These are phyloP conservation scores for Dactylellina sp. DNA, from an alignment of 2,329 filamentous ascomycete genomes.

Conservation along the genomic window DNA sequence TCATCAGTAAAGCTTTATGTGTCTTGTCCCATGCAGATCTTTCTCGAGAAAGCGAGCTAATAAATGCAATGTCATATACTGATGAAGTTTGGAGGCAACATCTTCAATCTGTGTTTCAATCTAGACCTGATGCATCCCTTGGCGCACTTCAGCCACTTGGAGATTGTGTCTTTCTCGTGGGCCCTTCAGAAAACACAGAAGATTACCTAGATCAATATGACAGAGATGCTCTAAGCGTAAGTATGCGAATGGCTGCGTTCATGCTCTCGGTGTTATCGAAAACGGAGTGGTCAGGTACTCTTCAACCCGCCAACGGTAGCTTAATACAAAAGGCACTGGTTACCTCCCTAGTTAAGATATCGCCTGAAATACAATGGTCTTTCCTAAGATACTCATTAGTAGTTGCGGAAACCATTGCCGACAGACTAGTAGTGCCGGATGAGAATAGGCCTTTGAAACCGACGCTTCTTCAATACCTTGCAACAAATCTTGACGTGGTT, in stretches of 20 bases:
- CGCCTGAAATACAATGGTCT: constrained; percentile 39
- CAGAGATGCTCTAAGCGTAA: constrained; percentile 22
- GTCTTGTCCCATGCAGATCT: constrained; percentile 42
- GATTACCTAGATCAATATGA: constrained; percentile 17
- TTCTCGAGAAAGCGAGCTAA: constrained; percentile 39
- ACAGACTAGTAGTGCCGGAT: constrained; percentile 38
- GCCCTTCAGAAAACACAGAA: constrained; percentile 53
- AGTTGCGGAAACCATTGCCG: constrained; percentile 35
- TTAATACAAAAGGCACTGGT: constrained; percentile 22
- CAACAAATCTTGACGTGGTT: constrained; percentile 20
- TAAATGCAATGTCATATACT: constrained; percentile 53
- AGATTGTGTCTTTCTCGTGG: constrained; percentile 76
- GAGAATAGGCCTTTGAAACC: constrained; percentile 31
- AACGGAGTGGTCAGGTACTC: constrained; percentile 13
- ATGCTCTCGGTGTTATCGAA: constrained; percentile 43
- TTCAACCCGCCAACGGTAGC: background rate
- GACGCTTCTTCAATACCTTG: constrained; percentile 22
- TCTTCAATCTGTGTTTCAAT: constrained; percentile 51
- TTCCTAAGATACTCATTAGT: constrained; percentile 51
- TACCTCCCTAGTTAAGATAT: constrained; percentile 30
- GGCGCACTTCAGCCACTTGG: constrained; percentile 79
- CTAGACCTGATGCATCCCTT: constrained; percentile 70
- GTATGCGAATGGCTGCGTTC: constrained; percentile 51
- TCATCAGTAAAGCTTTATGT: constrained; percentile 42
- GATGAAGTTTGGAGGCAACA: constrained; percentile 58